Percentiles rank a stretch among this genome's conserved stretches.
phyloP scores from a whole-genome alignment of 225 moss, liverwort and hornwort genomes.

The Climacium dendroides region DNA sequence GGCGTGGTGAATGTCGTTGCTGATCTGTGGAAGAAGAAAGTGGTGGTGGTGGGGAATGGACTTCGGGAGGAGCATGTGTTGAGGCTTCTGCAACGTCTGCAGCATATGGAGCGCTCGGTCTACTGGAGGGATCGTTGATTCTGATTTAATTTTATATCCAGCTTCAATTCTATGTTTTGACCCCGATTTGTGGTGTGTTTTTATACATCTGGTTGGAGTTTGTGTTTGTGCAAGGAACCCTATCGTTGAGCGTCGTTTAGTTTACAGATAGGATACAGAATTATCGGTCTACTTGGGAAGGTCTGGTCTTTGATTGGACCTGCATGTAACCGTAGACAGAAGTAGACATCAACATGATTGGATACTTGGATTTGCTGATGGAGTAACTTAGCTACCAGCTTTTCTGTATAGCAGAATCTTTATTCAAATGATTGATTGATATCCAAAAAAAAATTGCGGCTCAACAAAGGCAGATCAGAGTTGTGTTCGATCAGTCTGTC shows the following conservation, averaged over 20 bases:
- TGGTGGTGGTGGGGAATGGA: slow-evolving; percentile 6
- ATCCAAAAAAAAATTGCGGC: background rate
- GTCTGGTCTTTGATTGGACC: background rate
- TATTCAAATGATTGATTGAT: background rate
- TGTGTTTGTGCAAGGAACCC: background rate
- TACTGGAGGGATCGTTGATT: background rate
- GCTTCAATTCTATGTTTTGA: background rate
- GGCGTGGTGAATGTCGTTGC: background rate
- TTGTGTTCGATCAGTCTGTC: background rate
- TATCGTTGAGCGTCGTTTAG: background rate
- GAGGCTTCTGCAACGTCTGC: background rate
- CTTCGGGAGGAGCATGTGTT: background rate
- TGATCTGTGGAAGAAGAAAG: slow-evolving; percentile 18
- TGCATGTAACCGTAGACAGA: background rate
- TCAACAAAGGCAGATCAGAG: background rate
- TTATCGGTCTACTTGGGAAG: background rate
- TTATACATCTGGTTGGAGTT: background rate
- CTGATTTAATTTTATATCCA: background rate
- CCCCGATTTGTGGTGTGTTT: background rate
- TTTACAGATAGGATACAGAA: no score
- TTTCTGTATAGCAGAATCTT: background rate
- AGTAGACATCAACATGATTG: background rate
- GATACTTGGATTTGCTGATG: no score
- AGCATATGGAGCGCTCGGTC: background rate
- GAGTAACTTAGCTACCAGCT: background rate